Base-by-base conservation (phyloP, 2,329 filamentous ascomycete genomes). In the Colletotrichum australisinense region DNA sequence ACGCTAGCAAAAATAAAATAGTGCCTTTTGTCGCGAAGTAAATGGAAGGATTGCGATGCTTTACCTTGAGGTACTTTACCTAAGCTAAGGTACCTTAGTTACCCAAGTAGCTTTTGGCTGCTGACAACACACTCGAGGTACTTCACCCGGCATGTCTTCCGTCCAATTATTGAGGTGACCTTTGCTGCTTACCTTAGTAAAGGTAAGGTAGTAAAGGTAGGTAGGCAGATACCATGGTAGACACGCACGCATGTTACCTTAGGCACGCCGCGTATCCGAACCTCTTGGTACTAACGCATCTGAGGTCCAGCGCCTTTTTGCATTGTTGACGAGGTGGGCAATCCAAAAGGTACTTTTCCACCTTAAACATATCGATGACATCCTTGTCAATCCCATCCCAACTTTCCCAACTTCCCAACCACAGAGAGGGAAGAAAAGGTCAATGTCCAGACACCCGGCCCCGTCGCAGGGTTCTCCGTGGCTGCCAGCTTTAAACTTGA, bases 401-500 rank as follows among this genome's bases (percentile, higher is more conserved):
- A 63, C 30, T 42, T 42, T 46, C 24, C 16, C 42, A 49, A 49
- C 16, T 22, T 59, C 24, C 35, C 19, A 69, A 58, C 24, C 32
- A 28, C 4, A 38, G 16, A 63, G 56, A 65, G 56, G 28, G 32
- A 69, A 38, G 56, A 30, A 28, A 63, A 28, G 12, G 32, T 16
- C 22, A 56, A 38, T 28, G 52, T 32, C 42, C 53, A 7, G 30
- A 22, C 19, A 35, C 16, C 63, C 32, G 19, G 56, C 55, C 30
- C 28, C 32, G 52, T 19, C 19, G 52, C 69, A 72, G 69, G 69
- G 64, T 63, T 72, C 58, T 72, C 38, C 56, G 57, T 71, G 68
- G 63, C 63, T 71, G 63, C 63, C 46, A 67, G 63, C 56, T 56
- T 71, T 67, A 38, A 71, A 72, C 58, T 72, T 62, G 63, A 71